Evolutionary conservation across 179 eudicot genomes (phyloP).

Genomic region (Patellifolia procumbens): DNA sequence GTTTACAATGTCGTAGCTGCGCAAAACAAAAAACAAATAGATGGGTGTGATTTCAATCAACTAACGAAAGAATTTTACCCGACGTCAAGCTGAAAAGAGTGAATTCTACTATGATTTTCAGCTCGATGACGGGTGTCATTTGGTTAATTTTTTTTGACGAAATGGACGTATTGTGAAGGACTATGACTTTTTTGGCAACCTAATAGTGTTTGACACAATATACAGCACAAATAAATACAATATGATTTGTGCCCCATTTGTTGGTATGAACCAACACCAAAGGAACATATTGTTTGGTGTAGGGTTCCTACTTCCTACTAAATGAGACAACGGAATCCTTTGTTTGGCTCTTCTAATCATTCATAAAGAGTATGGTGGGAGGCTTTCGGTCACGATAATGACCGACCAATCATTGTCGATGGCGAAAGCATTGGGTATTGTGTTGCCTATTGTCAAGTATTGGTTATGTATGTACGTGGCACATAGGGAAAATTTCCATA

Average conservation of each 20-base stretch:
- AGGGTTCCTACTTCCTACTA: not conserved
- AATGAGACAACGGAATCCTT: not conserved
- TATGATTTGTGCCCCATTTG: not conserved
- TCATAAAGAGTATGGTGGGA: not conserved
- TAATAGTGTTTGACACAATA: not conserved
- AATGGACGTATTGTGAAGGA: not conserved
- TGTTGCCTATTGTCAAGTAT: not conserved
- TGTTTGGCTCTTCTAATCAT: not conserved
- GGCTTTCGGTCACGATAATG: not conserved
- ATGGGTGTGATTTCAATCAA: not conserved
- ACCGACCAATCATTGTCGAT: not conserved
- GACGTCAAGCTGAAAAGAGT: not conserved
- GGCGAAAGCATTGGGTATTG: not conserved
- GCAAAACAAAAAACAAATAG: not conserved
- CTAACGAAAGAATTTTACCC: not conserved
- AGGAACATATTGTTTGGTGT: not conserved
- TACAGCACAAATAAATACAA: not conserved
- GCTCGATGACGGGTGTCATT: not conserved
- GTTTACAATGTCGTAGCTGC: not conserved
- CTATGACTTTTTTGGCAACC: not conserved
- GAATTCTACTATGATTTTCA: not conserved
- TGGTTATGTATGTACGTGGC: not conserved
- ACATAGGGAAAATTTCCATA: not conserved
- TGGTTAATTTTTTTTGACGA: not conserved
- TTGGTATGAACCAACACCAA: not conserved